Base-by-base conservation (phyloP, 495 filamentous ascomycete genomes). In the Pyronema omphalodes region DNA sequence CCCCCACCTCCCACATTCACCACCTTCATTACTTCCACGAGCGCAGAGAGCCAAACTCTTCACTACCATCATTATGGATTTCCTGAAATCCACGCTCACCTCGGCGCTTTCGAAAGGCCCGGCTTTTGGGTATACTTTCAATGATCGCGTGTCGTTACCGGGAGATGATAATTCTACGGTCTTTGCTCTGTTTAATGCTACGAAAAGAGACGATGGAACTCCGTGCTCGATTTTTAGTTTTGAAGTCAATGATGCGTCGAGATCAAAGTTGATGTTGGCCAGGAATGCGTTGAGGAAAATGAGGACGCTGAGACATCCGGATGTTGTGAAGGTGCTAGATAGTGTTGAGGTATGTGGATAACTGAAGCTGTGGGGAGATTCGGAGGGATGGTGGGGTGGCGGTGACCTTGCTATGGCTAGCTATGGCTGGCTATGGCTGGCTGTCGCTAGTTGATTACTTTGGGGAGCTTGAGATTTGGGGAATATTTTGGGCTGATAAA, bases 81-180 rank as follows among this genome's bases (percentile, higher is more conserved):
- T 96, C 66, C 76, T 98, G 55, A 98, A 95, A 70, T 94, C 86
- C 45, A 93, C 93, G 40, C 86, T 98, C 61, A 86, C 87, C 37
- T 94, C 91, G 40, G 89, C 89, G 55, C 37, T 52, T 6, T 83
- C 91, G 11, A 94, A 94, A 68, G 88, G 88, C 14, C 88, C 87
- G 35, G 78, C 86, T 3, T 93, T 94, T 61, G 87, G 86, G 7
- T 95, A 93, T 67, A 81, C 75, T 15, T 87, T 95, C 34, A 35
- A 15, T 6, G 47, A 50, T 12, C 18, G 47, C 18, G 47, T 50
- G 2, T 15, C 47, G 3, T 17, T 50, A 12, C 47, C 47, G 60
- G 88, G 88, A 59, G 91, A 98, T 68, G 84, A 89, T 63, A 79
- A 84, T 60, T 88, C 88, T 15, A 81, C 80, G 3, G 29, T 50